Conservation (phyloP, 495 filamentous ascomycete species). For the Hypoxylon intermedium region DNA sequence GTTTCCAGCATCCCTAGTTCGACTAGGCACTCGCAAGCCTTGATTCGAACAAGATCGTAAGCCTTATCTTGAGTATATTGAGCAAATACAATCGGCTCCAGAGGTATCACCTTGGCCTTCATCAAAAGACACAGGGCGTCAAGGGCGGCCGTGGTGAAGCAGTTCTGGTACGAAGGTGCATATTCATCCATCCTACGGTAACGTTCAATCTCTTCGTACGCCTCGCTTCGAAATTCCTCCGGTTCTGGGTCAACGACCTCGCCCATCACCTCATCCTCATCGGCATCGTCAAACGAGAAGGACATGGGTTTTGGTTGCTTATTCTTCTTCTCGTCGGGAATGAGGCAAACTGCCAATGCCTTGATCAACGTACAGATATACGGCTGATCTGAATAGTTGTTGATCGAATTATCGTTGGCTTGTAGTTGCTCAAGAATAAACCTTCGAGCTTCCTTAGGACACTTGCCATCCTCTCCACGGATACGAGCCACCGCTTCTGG, state of each 20-base stretch:
- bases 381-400: constrained; percentile 83
- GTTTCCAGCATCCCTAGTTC: constrained; percentile 75
- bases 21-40: constrained; percentile 81
- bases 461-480: constrained; percentile 75
- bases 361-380: constrained; percentile 85
- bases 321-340: constrained; percentile 61
- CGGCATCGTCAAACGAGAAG: constrained; percentile 46
- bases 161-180: constrained; percentile 88
- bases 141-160: constrained; percentile 82
- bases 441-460: constrained; percentile 73
- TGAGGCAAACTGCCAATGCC: constrained; percentile 77
- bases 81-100: constrained; percentile 73
- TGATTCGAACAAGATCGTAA: constrained; percentile 78
- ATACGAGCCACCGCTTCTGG: constrained; percentile 79
- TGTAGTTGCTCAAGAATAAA: constrained; percentile 88
- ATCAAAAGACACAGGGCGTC: constrained; percentile 77
- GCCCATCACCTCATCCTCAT: constrained; percentile 44
- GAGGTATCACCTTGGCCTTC: constrained; percentile 71
- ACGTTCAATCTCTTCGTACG: constrained; percentile 85
- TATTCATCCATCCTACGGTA: constrained; percentile 94
- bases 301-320: constrained; percentile 52
- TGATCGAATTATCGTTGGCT: constrained; percentile 92
- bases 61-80: constrained; percentile 82
- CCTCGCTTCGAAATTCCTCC: constrained; percentile 66
- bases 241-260: constrained; percentile 45